phyloP scores from a whole-genome alignment of 768 basidiomycete genomes.

The Termitomyces titanicus region DNA sequence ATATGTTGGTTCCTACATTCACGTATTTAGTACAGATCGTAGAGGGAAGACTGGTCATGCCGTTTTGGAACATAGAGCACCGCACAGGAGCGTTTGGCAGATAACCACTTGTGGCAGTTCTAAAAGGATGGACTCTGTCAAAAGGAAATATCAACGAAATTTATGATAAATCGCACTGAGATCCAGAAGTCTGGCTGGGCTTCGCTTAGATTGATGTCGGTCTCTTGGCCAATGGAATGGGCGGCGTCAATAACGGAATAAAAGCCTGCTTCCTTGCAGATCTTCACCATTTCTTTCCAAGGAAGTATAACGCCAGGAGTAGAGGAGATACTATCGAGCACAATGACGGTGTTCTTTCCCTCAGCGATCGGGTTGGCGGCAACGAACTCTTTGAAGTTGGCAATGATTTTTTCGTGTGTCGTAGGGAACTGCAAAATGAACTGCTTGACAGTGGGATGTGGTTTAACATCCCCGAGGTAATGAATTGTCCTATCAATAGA shows the following conservation, averaged over 20 bases:
- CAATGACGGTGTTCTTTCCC: slow-evolving; percentile 48
- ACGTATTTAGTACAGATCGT: neutral
- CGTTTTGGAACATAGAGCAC: slow-evolving; percentile 70
- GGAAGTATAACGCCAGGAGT: slow-evolving; percentile 68
- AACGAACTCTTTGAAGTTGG: slow-evolving; percentile 30
- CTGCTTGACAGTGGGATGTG: slow-evolving; percentile 47
- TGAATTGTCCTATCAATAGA: slow-evolving; percentile 49
- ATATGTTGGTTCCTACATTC: slow-evolving; percentile 57
- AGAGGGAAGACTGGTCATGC: slow-evolving; percentile 19
- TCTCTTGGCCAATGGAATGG: slow-evolving; percentile 77
- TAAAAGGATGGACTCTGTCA: slow-evolving; percentile 18
- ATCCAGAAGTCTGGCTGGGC: slow-evolving; percentile 75
- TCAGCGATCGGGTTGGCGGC: slow-evolving; percentile 7
- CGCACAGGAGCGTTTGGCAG: slow-evolving; percentile 62
- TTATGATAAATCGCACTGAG: slow-evolving; percentile 39
- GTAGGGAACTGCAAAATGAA: slow-evolving; percentile 55
- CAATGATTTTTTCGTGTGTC: slow-evolving; percentile 37
- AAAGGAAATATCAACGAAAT: neutral
- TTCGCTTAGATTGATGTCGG: slow-evolving; percentile 54
- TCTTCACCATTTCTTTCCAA: slow-evolving; percentile 68
- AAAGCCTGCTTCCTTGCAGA: slow-evolving; percentile 61
- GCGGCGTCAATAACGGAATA: slow-evolving; percentile 78
- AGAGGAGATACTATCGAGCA: slow-evolving; percentile 68
- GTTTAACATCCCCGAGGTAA: slow-evolving; percentile 51
- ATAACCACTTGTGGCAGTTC: slow-evolving; percentile 89